Base-by-base conservation (phyloP, 2,329 filamentous ascomycete genomes). In the Pseudocercospora fuligena region DNA sequence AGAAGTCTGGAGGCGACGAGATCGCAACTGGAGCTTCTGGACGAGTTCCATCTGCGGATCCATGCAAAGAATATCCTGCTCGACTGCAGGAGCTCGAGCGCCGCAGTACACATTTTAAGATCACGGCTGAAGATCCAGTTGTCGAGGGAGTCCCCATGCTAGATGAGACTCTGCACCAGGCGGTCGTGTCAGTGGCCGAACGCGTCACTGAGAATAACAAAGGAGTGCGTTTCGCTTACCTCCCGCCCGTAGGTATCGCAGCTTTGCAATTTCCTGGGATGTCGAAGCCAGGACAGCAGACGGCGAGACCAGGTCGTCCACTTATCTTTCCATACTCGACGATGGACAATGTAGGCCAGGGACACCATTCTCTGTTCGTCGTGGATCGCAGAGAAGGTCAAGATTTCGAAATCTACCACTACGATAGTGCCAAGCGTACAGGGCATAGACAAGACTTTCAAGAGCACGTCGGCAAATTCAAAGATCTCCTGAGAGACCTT, bases 101-200 rank as follows among this genome's bases (percentile, higher is more conserved):
- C 16, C 40, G 40, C 40, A 3, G 5, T n/a, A 40, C 14, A 40
- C 2, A 5, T 14, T 40, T 40, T 8, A 40, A 40, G 36, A 40
- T n/a, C 14, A 2, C 40, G 16, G 16, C 16, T 8, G 16, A 43
- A 43, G 40, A 53, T n/a, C 47, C 47, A 53, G 47, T 9, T 4
- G 25, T 27, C 11, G 11, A 25, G 1, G 27, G 53, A 11, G 9
- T 5, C 0, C 11, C 5, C 9, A 6, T 57, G 4, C 4, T 11
- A 2, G 54, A 61, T 23, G 57, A 61, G 6, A 57, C 47, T 9
- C 31, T 65, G 6, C 36, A 29, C 8, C 43, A 58, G n/a, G 63
- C 63, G 16, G 11, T 61, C 5, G 58, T 59, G n/a, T 31, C 63
- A 5, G 58, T 65, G 21, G 57, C 58, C 12, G 63, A 65, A 58